These are phyloP conservation scores for Bacidia gigantensis DNA, from an alignment of 495 filamentous ascomycete species.

Conservation along the genomic window DNA sequence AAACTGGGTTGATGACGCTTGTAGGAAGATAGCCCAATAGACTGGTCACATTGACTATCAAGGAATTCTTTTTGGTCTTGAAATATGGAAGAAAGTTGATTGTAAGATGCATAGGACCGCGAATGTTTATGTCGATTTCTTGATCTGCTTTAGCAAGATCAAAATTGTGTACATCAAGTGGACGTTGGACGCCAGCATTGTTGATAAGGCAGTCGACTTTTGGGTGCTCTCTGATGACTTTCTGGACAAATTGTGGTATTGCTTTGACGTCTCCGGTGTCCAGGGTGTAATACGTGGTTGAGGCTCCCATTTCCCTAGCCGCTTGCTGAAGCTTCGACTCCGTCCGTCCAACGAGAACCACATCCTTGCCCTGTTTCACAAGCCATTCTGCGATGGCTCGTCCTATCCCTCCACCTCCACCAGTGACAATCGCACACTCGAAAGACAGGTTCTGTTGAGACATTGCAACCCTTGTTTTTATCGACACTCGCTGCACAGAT, in stretches of 20 bases:
- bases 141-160: slow-evolving; percentile 30
- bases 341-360: slow-evolving; percentile 34
- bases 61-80: slow-evolving; percentile 19
- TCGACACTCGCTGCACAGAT: not conserved
- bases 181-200: slow-evolving; percentile 23
- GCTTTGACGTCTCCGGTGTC: slow-evolving; percentile 26
- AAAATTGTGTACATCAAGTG: slow-evolving; percentile 21
- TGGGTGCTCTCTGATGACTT: slow-evolving; percentile 26
- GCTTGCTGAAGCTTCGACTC: slow-evolving; percentile 28
- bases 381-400: slow-evolving; percentile 30
- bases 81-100: slow-evolving; percentile 30
- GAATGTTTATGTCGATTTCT: slow-evolving; percentile 36
- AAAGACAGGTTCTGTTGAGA: slow-evolving; percentile 16
- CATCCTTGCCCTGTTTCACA: slow-evolving; percentile 28
- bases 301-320: slow-evolving; percentile 22
- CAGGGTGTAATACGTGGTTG: slow-evolving; percentile 15
- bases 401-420: slow-evolving; percentile 35
- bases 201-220: slow-evolving; percentile 37
- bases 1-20: slow-evolving; percentile 32
- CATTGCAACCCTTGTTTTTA: no score
- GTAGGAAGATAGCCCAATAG: slow-evolving; percentile 31
- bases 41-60: slow-evolving; percentile 35
- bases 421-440: slow-evolving; percentile 30
- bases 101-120: slow-evolving; percentile 35
- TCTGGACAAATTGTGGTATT: slow-evolving; percentile 27